Percentiles rank a stretch among this genome's conserved stretches.
Evolutionary conservation across 768 basidiomycete genomes (phyloP).

Genomic region (Lanmaoa rubissima): DNA sequence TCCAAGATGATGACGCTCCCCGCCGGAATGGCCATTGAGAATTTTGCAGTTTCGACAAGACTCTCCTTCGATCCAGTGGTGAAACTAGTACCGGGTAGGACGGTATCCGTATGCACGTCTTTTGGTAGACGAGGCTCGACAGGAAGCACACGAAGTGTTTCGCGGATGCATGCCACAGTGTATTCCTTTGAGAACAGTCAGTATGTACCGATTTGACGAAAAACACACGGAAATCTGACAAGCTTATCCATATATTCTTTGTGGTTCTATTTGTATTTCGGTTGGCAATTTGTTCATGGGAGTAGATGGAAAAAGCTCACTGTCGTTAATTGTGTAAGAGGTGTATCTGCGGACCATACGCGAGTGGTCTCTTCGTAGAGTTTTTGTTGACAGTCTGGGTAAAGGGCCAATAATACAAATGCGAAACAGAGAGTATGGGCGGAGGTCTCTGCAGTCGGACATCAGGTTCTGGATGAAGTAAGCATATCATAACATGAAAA

Average conservation of each 20-base stretch:
- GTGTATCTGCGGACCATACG: slow-evolving; percentile 40
- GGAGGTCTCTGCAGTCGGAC: slow-evolving; percentile 41
- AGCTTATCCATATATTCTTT: slow-evolving; percentile 39
- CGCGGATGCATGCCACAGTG: slow-evolving; percentile 42
- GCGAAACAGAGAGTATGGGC: slow-evolving; percentile 45
- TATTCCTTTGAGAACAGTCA: slow-evolving; percentile 38
- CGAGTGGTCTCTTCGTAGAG: slow-evolving; percentile 40
- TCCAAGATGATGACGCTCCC: slow-evolving; percentile 43
- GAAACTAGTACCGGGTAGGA: slow-evolving; percentile 36
- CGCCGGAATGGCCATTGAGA: slow-evolving; percentile 35
- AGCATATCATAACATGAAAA: background rate
- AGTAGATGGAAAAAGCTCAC: slow-evolving; percentile 23
- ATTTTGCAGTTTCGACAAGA: slow-evolving; percentile 28
- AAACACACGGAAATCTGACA: slow-evolving; percentile 22
- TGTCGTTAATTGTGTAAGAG: slow-evolving; percentile 23
- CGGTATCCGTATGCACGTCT: slow-evolving; percentile 34
- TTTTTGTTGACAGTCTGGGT: slow-evolving; percentile 48
- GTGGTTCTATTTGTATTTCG: slow-evolving; percentile 32
- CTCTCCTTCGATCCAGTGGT: slow-evolving; percentile 17
- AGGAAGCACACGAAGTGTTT: slow-evolving; percentile 46
- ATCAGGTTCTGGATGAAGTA: slow-evolving; percentile 1
- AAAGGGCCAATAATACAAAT: slow-evolving; percentile 44
- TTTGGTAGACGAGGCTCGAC: slow-evolving; percentile 37
- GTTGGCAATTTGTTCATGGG: background rate
- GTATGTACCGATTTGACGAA: background rate